phyloP scores from a whole-genome alignment of 768 basidiomycete genomes.

The Paxillus rubicundulus region DNA sequence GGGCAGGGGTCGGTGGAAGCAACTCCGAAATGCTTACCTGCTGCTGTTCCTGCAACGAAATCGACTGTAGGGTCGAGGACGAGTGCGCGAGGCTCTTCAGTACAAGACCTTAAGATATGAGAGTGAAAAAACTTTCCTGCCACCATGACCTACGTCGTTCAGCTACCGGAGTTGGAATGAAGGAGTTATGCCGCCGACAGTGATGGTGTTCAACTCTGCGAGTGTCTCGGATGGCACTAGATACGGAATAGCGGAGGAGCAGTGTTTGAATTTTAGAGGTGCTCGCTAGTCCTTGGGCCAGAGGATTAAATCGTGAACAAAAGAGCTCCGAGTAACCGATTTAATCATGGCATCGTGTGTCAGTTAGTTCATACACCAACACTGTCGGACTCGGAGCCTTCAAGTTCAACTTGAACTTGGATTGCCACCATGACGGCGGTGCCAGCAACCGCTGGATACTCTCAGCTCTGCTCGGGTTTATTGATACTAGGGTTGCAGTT shows the following conservation, averaged over 20 bases:
- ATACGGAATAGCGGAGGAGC: not conserved
- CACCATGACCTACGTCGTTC: constrained; percentile 10
- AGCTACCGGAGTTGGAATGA: not conserved
- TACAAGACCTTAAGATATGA: not conserved
- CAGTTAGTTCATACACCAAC: no score
- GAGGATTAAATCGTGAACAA: not conserved
- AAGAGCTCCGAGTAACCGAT: not conserved
- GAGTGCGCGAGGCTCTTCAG: constrained; percentile 11
- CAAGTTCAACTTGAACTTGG: no score
- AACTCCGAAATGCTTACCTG: constrained; percentile 35
- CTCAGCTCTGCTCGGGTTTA: no score
- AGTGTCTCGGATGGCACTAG: not conserved
- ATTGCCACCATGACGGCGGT: no score
- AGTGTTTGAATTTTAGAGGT: not conserved
- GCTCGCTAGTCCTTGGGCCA: not conserved
- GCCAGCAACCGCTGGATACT: no score
- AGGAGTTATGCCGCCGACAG: not conserved
- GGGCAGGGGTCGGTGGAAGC: not conserved
- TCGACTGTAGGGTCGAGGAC: constrained; percentile 64
- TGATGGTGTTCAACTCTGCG: not conserved
- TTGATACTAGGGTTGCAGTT: no score
- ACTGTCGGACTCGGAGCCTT: no score
- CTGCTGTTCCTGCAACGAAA: constrained; percentile 76
- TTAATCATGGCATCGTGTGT: not conserved
- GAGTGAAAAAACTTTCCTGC: constrained; percentile 12